These are phyloP conservation scores for Hippophae gyantsensis DNA, from an alignment of 306 rosid species.

Conservation along the genomic window DNA sequence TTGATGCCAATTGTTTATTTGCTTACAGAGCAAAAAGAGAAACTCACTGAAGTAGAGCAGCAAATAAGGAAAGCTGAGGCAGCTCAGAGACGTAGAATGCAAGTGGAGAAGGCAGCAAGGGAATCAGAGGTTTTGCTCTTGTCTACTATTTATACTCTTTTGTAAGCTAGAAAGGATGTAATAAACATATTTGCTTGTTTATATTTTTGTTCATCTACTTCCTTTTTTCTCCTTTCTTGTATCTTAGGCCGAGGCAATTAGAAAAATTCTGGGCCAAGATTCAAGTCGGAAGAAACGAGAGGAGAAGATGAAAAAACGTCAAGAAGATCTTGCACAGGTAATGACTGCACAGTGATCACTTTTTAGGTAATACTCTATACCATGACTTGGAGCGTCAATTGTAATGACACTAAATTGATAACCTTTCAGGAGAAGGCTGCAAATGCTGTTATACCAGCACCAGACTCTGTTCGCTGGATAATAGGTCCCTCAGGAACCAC, in stretches of 20 bases:
- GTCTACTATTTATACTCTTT: neutral
- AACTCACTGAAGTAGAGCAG: slow-evolving; percentile 41
- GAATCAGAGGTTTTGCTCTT: slow-evolving; percentile 46
- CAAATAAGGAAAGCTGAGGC: slow-evolving; percentile 54
- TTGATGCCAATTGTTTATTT: neutral
- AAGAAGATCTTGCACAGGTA: slow-evolving; percentile 36
- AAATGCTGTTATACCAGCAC: slow-evolving; percentile 26
- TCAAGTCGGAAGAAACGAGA: slow-evolving; percentile 49
- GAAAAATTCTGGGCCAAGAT: slow-evolving; percentile 54
- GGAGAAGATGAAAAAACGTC: slow-evolving; percentile 41
- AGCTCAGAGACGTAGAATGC: slow-evolving; percentile 49
- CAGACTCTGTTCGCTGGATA: slow-evolving; percentile 37
- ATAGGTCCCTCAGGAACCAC: slow-evolving; percentile 44
- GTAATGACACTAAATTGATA: neutral
- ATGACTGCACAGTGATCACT: neutral
- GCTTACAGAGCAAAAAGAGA: slow-evolving; percentile 34
- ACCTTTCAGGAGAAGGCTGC: slow-evolving; percentile 38
- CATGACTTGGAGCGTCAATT: neutral
- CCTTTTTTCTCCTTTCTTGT: neutral
- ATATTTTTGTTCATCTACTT: neutral
- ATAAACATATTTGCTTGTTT: neutral
- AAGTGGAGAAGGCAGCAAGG: slow-evolving; percentile 48
- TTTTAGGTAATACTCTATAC: neutral
- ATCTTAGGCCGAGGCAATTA: slow-evolving; percentile 46
- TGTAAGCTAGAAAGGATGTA: neutral